phyloP scores from a whole-genome alignment of 2,329 filamentous ascomycete species.

The Phoma sp. region DNA sequence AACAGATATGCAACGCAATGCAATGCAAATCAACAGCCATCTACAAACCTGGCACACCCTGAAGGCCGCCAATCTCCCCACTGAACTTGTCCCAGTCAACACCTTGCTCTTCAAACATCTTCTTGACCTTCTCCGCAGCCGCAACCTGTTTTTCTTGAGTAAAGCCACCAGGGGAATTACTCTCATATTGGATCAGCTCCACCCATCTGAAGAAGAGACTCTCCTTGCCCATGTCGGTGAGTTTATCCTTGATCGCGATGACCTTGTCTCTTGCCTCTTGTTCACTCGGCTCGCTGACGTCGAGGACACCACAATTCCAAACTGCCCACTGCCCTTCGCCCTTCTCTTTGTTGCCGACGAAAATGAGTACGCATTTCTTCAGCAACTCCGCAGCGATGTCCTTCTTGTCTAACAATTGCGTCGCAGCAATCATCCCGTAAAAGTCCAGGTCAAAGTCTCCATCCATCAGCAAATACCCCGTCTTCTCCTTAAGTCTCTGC shows the following conservation, averaged over 20 bases:
- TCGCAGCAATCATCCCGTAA: slow-evolving; percentile 77
- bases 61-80: slow-evolving; percentile 71
- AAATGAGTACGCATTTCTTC: slow-evolving; percentile 66
- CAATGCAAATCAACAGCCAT: slow-evolving; percentile 2
- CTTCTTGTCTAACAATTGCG: slow-evolving; percentile 71
- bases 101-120: slow-evolving; percentile 75
- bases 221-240: slow-evolving; percentile 81
- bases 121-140: slow-evolving; percentile 76
- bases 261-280: slow-evolving; percentile 76
- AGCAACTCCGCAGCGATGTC: slow-evolving; percentile 70
- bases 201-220: slow-evolving; percentile 92
- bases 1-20: slow-evolving; percentile 13
- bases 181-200: slow-evolving; percentile 89
- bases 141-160: slow-evolving; percentile 74
- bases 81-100: slow-evolving; percentile 87
- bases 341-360: slow-evolving; percentile 33
- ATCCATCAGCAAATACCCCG: slow-evolving; percentile 86
- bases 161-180: slow-evolving; percentile 79
- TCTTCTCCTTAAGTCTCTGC: slow-evolving; percentile 75
- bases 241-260: slow-evolving; percentile 77
- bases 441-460: slow-evolving; percentile 89
- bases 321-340: slow-evolving; percentile 72
- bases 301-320: slow-evolving; percentile 66
- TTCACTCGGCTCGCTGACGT: slow-evolving; percentile 55
- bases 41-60: slow-evolving; percentile 60